A percentile compares a stretch with the other conserved stretches of the same genome.
Evolutionary conservation across 768 basidiomycete genomes (phyloP).

Genomic region (Lactifluus hygrophoroides): DNA sequence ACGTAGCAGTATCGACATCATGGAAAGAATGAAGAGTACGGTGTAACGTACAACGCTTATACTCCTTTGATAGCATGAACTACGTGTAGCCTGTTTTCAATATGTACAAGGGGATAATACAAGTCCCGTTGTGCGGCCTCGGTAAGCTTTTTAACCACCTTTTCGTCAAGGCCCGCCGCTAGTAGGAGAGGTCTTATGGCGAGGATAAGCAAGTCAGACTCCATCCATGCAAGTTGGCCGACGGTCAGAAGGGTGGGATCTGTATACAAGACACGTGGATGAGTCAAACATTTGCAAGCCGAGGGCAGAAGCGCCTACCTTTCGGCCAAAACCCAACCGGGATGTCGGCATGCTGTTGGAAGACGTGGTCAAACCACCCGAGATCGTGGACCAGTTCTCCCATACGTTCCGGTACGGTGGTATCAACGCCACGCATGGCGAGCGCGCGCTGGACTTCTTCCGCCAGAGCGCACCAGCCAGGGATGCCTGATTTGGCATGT

Average conservation of each 20-base stretch:
- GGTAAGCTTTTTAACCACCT: slow-evolving; percentile 47
- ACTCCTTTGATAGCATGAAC: slow-evolving; percentile 41
- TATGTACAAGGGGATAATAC: slow-evolving; percentile 46
- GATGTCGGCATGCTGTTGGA: slow-evolving; percentile 47
- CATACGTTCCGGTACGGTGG: slow-evolving; percentile 49
- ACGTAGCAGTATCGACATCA: slow-evolving; percentile 7
- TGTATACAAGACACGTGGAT: slow-evolving; percentile 22
- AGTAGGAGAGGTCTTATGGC: slow-evolving; percentile 55
- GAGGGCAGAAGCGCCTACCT: slow-evolving; percentile 32
- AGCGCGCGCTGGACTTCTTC: slow-evolving; percentile 52
- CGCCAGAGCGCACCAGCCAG: slow-evolving; percentile 59
- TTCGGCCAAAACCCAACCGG: slow-evolving; percentile 64
- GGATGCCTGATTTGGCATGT: slow-evolving; percentile 30
- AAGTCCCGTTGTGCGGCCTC: slow-evolving; percentile 57
- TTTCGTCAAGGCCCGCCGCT: slow-evolving; percentile 42
- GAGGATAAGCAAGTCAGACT: slow-evolving; percentile 56
- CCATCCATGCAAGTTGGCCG: slow-evolving; percentile 68
- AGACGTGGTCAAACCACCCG: slow-evolving; percentile 47
- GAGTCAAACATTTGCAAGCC: slow-evolving; percentile 8
- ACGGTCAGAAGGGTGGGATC: slow-evolving; percentile 53
- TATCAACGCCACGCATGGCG: slow-evolving; percentile 43
- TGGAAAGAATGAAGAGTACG: no score
- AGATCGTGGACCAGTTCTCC: slow-evolving; percentile 40
- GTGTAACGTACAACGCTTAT: slow-evolving; percentile 3
- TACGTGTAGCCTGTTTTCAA: slow-evolving; percentile 49